A percentile compares a stretch with the other conserved stretches of the same genome.
These are phyloP conservation scores for Suillus decipiens DNA, from an alignment of 768 basidiomycete species.

Conservation along the genomic window DNA sequence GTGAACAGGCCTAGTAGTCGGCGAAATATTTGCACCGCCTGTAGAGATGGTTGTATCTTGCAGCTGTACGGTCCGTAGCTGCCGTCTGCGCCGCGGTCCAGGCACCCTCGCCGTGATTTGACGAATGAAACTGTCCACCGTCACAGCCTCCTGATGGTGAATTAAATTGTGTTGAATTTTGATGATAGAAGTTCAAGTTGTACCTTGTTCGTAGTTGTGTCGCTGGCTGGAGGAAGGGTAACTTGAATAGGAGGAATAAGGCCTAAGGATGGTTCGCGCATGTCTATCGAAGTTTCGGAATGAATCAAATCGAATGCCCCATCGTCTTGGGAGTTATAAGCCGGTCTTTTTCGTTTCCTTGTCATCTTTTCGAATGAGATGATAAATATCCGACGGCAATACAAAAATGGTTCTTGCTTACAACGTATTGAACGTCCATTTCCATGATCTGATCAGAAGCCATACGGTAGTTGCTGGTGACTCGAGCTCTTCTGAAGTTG, in stretches of 20 bases:
- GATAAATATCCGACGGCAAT: not conserved
- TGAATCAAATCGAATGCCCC: not conserved
- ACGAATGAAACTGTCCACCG: conserved; percentile 30
- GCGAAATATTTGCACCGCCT: conserved; percentile 24
- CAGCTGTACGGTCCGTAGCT: not conserved
- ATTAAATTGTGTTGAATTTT: not conserved
- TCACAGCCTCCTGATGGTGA: conserved; percentile 16
- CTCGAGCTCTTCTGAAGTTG: not conserved
- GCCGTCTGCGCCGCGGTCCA: conserved; percentile 1
- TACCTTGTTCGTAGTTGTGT: not conserved
- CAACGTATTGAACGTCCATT: not conserved
- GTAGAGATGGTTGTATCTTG: not conserved
- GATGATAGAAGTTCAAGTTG: not conserved
- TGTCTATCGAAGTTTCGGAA: not conserved
- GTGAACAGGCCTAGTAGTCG: not conserved
- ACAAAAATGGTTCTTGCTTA: not conserved
- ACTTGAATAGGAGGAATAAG: conserved; percentile 22
- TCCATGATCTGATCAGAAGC: not conserved
- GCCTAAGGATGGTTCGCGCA: not conserved
- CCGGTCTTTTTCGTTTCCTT: conserved; percentile 6
- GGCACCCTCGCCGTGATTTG: conserved; percentile 7
- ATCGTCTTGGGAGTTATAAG: not conserved
- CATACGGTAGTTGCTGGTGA: not conserved
- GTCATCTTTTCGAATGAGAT: not conserved
- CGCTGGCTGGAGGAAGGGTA: conserved; percentile 11